These are phyloP conservation scores for Aspergillus avenaceus DNA, from an alignment of 495 filamentous ascomycete genomes.

Conservation along the genomic window DNA sequence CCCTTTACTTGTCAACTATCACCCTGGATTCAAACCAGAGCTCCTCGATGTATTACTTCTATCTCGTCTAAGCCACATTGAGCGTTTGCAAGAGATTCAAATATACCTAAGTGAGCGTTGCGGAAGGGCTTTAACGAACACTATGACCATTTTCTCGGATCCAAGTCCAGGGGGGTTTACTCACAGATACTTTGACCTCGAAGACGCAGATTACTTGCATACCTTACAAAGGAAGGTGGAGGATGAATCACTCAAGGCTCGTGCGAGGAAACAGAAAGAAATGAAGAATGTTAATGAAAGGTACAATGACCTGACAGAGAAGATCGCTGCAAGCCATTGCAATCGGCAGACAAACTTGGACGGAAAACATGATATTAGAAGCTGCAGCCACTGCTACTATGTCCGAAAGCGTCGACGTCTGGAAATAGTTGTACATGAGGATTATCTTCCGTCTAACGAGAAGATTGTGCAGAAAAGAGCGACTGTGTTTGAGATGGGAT, in stretches of 20 bases:
- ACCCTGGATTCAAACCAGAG: constrained; percentile 45
- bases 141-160: constrained; percentile 41
- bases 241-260: constrained; percentile 9
- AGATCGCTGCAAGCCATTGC: constrained; percentile 30
- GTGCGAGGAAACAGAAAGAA: constrained; percentile 34
- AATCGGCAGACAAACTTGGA: constrained; percentile 12
- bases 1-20: constrained; percentile 47
- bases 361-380: constrained; percentile 22
- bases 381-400: constrained; percentile 32
- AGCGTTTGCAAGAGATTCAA: constrained; percentile 45
- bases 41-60: constrained; percentile 50
- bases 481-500: constrained; percentile 53
- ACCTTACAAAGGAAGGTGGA: constrained; percentile 31
- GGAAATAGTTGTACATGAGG: constrained; percentile 51
- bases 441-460: constrained; percentile 49
- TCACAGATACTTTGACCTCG: constrained; percentile 35
- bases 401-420: constrained; percentile 38
- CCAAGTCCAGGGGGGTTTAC: constrained; percentile 39
- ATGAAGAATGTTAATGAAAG: constrained; percentile 26
- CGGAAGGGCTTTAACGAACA: background rate
- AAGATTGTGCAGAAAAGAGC: constrained; percentile 25
- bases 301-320: constrained; percentile 34
- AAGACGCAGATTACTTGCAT: constrained; percentile 17
- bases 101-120: constrained; percentile 37
- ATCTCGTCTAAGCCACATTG: constrained; percentile 35